A percentile compares a stretch with the other conserved stretches of the same genome.
Evolutionary conservation across 2,329 filamentous ascomycete genomes (phyloP).

Genomic region (Pseudopyricularia cyperi): DNA sequence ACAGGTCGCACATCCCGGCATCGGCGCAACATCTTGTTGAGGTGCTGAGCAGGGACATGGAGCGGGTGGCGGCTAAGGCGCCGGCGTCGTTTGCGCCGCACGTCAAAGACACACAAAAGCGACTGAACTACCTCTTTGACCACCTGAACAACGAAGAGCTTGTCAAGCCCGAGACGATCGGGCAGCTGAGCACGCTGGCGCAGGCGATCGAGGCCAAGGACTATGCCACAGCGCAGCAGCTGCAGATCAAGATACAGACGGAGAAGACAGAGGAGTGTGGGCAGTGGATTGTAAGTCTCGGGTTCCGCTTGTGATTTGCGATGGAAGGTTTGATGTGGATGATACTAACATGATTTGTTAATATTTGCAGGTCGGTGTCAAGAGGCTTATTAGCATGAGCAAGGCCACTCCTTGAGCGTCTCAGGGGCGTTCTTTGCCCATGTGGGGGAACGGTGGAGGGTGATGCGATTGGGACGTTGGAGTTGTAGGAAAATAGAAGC

Average conservation of each 20-base stretch:
- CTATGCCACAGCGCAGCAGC: conserved; percentile 50
- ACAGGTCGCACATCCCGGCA: conserved; percentile 77
- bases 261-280: conserved; percentile 71
- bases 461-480: neutral
- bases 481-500: too few relatives aligned
- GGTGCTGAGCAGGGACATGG: conserved; percentile 71
- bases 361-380: conserved; percentile 40
- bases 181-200: conserved; percentile 50
- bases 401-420: conserved; percentile 33
- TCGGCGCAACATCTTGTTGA: conserved; percentile 69
- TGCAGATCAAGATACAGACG: conserved; percentile 64
- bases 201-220: conserved; percentile 55
- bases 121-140: conserved; percentile 87
- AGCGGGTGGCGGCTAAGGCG: conserved; percentile 74
- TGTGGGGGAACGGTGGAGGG: neutral
- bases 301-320: neutral
- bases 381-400: conserved; percentile 51
- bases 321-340: neutral
- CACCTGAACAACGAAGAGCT: conserved; percentile 94
- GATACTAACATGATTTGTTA: neutral
- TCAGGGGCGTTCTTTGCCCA: neutral
- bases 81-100: conserved; percentile 78
- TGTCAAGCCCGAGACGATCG: conserved; percentile 65
- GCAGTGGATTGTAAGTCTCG: conserved; percentile 66
- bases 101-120: conserved; percentile 88